phyloP scores from a whole-genome alignment of 2,329 filamentous ascomycete species.

The Hymenoscyphus linearis region DNA sequence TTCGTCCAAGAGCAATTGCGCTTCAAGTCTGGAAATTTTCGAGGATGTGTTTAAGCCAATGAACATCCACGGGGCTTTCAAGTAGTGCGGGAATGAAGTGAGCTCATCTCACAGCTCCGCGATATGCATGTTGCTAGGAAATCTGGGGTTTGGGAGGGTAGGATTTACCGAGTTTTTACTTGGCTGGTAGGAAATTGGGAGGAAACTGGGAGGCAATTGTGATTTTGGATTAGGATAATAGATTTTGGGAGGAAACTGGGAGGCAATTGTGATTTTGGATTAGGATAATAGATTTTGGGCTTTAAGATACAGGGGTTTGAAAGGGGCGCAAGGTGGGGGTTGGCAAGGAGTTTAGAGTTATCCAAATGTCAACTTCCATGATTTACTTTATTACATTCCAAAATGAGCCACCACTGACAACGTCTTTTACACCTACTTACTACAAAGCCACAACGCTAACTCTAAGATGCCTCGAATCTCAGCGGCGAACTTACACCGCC shows the following conservation, averaged over 20 bases:
- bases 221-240: background rate
- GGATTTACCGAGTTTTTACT: background rate
- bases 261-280: background rate
- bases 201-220: background rate
- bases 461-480: background rate
- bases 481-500: background rate
- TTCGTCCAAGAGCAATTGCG: constrained; percentile 30
- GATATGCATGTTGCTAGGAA: background rate
- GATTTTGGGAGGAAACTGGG: too few relatives aligned
- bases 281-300: background rate
- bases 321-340: background rate
- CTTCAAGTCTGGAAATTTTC: constrained; percentile 48
- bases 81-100: constrained; percentile 10
- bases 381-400: background rate
- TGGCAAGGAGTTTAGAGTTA: background rate
- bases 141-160: background rate
- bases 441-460: background rate
- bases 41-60: constrained; percentile 44
- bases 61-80: constrained; percentile 34
- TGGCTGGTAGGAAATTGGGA: background rate
- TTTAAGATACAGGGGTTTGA: background rate
- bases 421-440: background rate
- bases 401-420: background rate
- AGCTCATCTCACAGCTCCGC: background rate
- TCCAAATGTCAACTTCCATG: background rate